Conservation (phyloP, 352 stramenopile species). For the Pythium volutum region DNA sequence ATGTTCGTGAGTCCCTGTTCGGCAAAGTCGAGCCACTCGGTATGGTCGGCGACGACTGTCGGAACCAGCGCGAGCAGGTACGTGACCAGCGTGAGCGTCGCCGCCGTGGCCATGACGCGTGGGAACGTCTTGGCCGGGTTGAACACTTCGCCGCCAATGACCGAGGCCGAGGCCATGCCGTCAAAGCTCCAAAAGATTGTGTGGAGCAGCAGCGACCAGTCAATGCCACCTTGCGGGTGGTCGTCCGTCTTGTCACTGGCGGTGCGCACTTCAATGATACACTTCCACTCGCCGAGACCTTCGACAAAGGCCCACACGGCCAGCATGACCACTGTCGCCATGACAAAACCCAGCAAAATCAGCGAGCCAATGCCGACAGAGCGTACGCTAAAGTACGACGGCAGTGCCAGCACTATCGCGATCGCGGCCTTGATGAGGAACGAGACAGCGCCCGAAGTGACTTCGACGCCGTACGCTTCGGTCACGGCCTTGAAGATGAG, state of each 20-base stretch:
- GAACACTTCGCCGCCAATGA: conserved; percentile 82
- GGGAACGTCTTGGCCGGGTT: conserved; percentile 41
- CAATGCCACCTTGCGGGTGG: conserved; percentile 7
- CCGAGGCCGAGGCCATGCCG: conserved; percentile 78
- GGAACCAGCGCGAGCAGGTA: conserved; percentile 18
- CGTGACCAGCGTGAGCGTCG: conserved; percentile 52
- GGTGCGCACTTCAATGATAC: conserved; percentile 10
- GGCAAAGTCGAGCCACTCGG: conserved; percentile 9
- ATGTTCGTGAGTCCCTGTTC: conserved; percentile 6
- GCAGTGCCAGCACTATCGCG: conserved; percentile 31
- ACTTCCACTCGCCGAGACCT: conserved; percentile 30
- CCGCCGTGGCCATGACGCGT: conserved; percentile 65
- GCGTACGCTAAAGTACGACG: conserved; percentile 34
- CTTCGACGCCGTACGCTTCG: conserved; percentile 21
- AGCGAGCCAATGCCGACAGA: conserved; percentile 30
- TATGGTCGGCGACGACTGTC: conserved; percentile 5
- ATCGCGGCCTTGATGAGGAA: conserved; percentile 41
- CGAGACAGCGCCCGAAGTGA: too few relatives aligned
- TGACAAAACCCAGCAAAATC: conserved; percentile 27
- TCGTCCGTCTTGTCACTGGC: not conserved
- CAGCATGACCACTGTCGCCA: conserved; percentile 35
- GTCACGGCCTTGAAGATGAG: conserved; percentile 15
- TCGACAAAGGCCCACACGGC: conserved; percentile 35
- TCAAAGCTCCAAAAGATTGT: conserved; percentile 95
- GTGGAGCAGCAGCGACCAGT: conserved; percentile 86